Conservation (phyloP, 768 basidiomycete species). For the Lanmaoa pseudosensibilis region DNA sequence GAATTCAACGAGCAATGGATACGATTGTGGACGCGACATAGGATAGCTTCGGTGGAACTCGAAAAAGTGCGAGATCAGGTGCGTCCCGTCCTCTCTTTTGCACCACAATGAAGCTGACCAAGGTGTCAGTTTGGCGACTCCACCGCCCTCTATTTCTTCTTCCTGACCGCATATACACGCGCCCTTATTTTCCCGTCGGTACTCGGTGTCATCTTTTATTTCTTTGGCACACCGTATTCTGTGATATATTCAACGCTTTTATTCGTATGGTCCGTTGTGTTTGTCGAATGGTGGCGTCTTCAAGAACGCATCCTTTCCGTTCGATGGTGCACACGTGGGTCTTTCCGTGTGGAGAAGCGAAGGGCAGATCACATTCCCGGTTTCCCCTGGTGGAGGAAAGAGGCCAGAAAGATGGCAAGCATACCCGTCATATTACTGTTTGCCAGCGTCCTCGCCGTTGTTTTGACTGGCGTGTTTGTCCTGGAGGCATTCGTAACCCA, state of each 20-base stretch:
- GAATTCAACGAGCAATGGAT: constrained; percentile 81
- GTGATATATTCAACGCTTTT: constrained; percentile 73
- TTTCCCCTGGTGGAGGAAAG: constrained; percentile 72
- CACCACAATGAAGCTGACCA: background rate
- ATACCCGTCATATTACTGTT: constrained; percentile 75
- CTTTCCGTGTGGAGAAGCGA: constrained; percentile 72
- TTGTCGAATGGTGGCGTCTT: constrained; percentile 92
- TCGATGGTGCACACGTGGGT: constrained; percentile 77
- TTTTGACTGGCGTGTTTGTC: constrained; percentile 81
- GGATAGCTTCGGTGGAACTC: constrained; percentile 64
- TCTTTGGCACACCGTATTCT: constrained; percentile 71
- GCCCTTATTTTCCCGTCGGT: constrained; percentile 74
- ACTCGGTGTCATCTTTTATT: constrained; percentile 69
- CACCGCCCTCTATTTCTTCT: constrained; percentile 86
- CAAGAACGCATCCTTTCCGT: constrained; percentile 82
- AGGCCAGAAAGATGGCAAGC: constrained; percentile 64
- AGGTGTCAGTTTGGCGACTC: constrained; percentile 68
- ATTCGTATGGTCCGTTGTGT: constrained; percentile 80
- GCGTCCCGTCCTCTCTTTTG: constrained; percentile 14
- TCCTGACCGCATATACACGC: constrained; percentile 81
- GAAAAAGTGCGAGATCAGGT: constrained; percentile 73
- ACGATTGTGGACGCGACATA: constrained; percentile 65
- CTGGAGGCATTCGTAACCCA: constrained; percentile 89
- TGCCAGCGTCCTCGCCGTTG: constrained; percentile 60
- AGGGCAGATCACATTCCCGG: constrained; percentile 58